phyloP scores from a whole-genome alignment of 164 flowering plant genomes.

The Houttuynia cordata region DNA sequence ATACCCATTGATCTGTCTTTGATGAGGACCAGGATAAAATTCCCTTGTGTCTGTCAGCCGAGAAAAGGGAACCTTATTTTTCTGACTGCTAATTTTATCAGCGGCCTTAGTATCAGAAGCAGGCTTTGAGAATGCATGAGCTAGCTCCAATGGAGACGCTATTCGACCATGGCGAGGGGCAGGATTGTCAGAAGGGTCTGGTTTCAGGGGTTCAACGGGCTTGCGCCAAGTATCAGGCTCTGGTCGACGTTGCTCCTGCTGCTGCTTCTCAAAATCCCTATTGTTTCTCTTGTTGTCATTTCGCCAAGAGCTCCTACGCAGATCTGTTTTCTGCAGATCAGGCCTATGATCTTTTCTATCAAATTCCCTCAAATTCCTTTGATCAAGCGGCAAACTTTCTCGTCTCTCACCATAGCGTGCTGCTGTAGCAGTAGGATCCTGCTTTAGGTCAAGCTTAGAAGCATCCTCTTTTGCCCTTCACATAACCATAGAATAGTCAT shows the following conservation, averaged over 20 bases:
- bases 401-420: slow-evolving; percentile 27
- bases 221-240: slow-evolving; percentile 91
- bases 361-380: slow-evolving; percentile 26
- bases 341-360: slow-evolving; percentile 41
- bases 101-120: slow-evolving; percentile 30
- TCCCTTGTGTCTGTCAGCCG: slow-evolving; percentile 22
- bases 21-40: slow-evolving; percentile 15
- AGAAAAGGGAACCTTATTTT: slow-evolving; percentile 61
- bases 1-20: slow-evolving; percentile 25
- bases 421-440: slow-evolving; percentile 15
- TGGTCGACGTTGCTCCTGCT: slow-evolving; percentile 36
- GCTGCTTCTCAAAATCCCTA: slow-evolving; percentile 42
- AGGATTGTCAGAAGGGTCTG: slow-evolving; percentile 17
- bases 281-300: slow-evolving; percentile 35
- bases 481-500: neutral
- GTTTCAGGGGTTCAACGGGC: slow-evolving; percentile 39
- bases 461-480: slow-evolving; percentile 33
- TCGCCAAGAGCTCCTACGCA: slow-evolving; percentile 50
- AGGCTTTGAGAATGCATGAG: slow-evolving; percentile 63
- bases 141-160: slow-evolving; percentile 76
- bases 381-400: slow-evolving; percentile 28
- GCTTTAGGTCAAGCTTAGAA: slow-evolving; percentile 24
- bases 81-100: slow-evolving; percentile 32
- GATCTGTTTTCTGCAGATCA: slow-evolving; percentile 34
- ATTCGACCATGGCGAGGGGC: slow-evolving; percentile 32